phyloP scores from a whole-genome alignment of 345 rosid genomes.

The Capsella bursapastoris region DNA sequence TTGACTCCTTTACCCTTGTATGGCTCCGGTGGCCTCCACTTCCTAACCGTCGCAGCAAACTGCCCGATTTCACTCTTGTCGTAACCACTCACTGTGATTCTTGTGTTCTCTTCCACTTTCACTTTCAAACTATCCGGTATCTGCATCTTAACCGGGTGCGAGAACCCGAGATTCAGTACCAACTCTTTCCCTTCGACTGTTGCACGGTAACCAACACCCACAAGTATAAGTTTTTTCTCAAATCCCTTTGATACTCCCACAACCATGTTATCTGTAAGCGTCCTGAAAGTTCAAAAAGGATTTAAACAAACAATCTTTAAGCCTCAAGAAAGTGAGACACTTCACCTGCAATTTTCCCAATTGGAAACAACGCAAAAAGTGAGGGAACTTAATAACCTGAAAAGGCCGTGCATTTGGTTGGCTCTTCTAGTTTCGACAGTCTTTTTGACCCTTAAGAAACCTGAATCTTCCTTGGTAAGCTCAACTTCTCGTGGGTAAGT shows the following conservation, averaged over 20 bases:
- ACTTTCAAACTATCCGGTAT: conserved; percentile 74
- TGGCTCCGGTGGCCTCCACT: conserved; percentile 98
- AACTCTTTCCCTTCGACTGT: conserved; percentile 75
- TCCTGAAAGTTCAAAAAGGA: conserved; percentile 46
- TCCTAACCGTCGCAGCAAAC: conserved; percentile 88
- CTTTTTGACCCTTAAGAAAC: conserved; percentile 63
- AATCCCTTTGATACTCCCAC: conserved; percentile 98
- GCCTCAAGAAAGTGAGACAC: neutral
- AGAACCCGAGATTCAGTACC: conserved; percentile 86
- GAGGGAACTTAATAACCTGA: conserved; percentile 62
- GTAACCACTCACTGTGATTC: conserved; percentile 71
- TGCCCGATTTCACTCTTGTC: conserved; percentile 78
- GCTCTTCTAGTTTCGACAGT: conserved; percentile 86
- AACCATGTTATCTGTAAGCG: conserved; percentile 92
- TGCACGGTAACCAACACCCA: conserved; percentile 96
- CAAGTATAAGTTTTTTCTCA: conserved; percentile 83
- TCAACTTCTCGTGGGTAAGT: conserved; percentile 81
- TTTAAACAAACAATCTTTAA: conserved; percentile 18
- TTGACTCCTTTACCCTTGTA: conserved; percentile 97
- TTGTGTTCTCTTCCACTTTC: conserved; percentile 88
- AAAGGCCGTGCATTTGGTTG: conserved; percentile 97
- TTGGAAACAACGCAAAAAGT: neutral
- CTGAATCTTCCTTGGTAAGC: conserved; percentile 71
- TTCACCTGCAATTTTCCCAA: neutral
- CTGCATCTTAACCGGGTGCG: conserved; percentile 89